phyloP scores from a whole-genome alignment of 129 eudicot genomes.

The Deinandra increscens region DNA sequence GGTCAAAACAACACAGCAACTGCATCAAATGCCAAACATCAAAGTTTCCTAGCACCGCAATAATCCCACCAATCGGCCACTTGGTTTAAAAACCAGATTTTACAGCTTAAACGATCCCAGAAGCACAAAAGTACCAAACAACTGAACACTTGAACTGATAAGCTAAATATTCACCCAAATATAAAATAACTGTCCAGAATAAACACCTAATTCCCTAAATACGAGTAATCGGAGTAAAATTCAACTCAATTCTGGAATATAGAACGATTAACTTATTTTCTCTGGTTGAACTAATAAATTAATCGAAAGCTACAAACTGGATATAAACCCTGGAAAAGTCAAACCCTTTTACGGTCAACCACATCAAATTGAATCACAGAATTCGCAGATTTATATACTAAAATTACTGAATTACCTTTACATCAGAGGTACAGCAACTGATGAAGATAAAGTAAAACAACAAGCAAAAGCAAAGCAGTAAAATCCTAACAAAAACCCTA shows the following conservation, averaged over 20 bases:
- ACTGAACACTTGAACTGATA: not conserved
- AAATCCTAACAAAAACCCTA: constrained; percentile 29
- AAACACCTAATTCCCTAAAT: constrained; percentile 16
- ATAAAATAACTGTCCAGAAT: not conserved
- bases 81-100: not conserved
- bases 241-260: not conserved
- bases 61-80: not conserved
- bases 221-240: constrained; percentile 12
- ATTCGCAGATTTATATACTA: constrained; percentile 5
- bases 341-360: constrained; percentile 23
- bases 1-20: constrained; percentile 11
- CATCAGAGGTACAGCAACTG: not conserved
- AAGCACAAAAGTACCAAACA: not conserved
- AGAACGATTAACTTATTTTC: not conserved
- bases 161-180: constrained; percentile 6
- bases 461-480: constrained; percentile 5
- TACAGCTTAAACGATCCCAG: not conserved
- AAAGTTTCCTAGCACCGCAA: not conserved
- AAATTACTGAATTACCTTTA: not conserved
- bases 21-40: not conserved
- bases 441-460: not conserved
- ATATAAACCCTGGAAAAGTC: constrained; percentile 26
- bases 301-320: constrained; percentile 9
- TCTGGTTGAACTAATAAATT: not conserved
- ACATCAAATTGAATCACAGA: constrained; percentile 16